These are phyloP conservation scores for Pseudogymnoascus sp. DNA, from an alignment of 2,329 filamentous ascomycete species.

Conservation along the genomic window DNA sequence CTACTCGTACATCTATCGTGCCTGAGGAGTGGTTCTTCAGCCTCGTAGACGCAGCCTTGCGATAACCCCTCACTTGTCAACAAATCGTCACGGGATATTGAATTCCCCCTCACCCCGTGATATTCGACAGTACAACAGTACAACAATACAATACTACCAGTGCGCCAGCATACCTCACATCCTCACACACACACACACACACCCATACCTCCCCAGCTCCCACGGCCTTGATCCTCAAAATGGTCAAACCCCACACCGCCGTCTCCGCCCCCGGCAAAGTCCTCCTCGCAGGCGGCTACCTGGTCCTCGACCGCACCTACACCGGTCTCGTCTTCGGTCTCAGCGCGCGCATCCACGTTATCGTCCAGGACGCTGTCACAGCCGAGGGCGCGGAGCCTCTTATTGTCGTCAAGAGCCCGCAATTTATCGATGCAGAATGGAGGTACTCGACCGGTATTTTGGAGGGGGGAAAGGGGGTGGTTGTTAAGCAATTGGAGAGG, in stretches of 20 bases:
- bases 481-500: conserved; percentile 70
- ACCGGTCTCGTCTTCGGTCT: conserved; percentile 67
- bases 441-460: conserved; percentile 45
- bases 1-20: too few species aligned
- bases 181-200: not conserved
- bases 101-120: not conserved
- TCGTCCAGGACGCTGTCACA: conserved; percentile 49
- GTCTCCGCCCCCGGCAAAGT: conserved; percentile 96
- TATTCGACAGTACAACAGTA: too few species aligned
- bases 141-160: too few species aligned
- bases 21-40: too few species aligned
- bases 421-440: conserved; percentile 84
- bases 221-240: too few species aligned
- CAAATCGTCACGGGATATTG: not conserved
- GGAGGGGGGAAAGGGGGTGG: conserved; percentile 67
- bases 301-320: conserved; percentile 82
- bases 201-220: not conserved
- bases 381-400: conserved; percentile 26
- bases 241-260: conserved; percentile 19
- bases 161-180: not conserved
- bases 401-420: conserved; percentile 82
- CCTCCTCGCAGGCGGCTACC: conserved; percentile 85
- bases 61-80: too few species aligned
- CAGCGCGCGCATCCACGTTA: conserved; percentile 57
- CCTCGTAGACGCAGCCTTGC: too few species aligned